Evolutionary conservation across 2,329 filamentous ascomycete genomes (phyloP).

Genomic region (Taxawa tesnikishii): DNA sequence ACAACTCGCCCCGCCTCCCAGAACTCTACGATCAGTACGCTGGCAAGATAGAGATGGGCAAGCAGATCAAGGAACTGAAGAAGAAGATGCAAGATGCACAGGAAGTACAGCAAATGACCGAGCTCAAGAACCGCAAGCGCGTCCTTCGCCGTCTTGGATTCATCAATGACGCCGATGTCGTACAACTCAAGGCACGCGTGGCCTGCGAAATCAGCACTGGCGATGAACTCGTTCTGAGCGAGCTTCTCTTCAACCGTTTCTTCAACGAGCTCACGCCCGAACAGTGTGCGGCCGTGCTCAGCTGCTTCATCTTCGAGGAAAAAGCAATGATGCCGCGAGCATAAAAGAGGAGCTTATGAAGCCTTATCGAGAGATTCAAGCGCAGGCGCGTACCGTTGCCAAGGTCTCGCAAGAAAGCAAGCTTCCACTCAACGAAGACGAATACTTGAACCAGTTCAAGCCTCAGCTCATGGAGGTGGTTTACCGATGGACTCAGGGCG

Average conservation of each 20-base stretch:
- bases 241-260: slow-evolving; percentile 91
- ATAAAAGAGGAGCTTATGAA: slow-evolving; percentile 78
- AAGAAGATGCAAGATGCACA: slow-evolving; percentile 76
- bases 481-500: slow-evolving; percentile 79
- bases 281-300: slow-evolving; percentile 72
- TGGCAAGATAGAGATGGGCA: slow-evolving; percentile 60
- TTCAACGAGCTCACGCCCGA: slow-evolving; percentile 93
- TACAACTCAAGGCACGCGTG: slow-evolving; percentile 92
- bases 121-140: slow-evolving; percentile 90
- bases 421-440: slow-evolving; percentile 84
- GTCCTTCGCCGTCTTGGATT: slow-evolving; percentile 89
- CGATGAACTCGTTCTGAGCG: slow-evolving; percentile 84
- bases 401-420: slow-evolving; percentile 95
- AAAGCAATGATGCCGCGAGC: slow-evolving; percentile 59
- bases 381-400: slow-evolving; percentile 75
- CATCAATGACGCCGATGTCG: slow-evolving; percentile 89
- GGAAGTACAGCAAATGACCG: slow-evolving; percentile 84
- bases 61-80: slow-evolving; percentile 78
- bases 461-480: slow-evolving; percentile 97
- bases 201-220: slow-evolving; percentile 97
- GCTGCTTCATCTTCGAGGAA: slow-evolving; percentile 96
- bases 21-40: slow-evolving; percentile 81
- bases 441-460: slow-evolving; percentile 82
- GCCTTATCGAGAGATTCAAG: slow-evolving; percentile 74
- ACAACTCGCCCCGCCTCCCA: slow-evolving; percentile 74